Evolutionary conservation across 2,329 filamentous ascomycete genomes (phyloP).

Genomic region (Dactylella cylindrospora): DNA sequence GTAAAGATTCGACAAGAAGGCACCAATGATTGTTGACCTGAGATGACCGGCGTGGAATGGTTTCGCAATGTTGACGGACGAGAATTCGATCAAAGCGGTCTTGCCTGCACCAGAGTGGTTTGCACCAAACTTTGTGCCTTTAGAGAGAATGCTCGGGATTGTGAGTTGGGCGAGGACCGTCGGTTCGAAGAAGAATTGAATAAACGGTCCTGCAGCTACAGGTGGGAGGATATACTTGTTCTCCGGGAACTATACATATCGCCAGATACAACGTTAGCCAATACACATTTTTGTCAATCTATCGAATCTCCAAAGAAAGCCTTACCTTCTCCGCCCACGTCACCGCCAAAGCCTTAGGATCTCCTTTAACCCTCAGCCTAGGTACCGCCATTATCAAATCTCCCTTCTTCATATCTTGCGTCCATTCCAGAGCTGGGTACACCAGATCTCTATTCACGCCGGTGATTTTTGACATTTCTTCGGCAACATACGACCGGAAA

Average conservation of each 20-base stretch:
- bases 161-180: slow-evolving; percentile 65
- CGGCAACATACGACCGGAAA: slow-evolving; percentile 74
- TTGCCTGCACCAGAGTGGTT: slow-evolving; percentile 64
- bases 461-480: slow-evolving; percentile 67
- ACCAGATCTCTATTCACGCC: slow-evolving; percentile 71
- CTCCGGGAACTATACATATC: slow-evolving; percentile 65
- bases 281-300: slow-evolving; percentile 2
- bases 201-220: slow-evolving; percentile 65
- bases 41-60: slow-evolving; percentile 76
- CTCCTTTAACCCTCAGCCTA: slow-evolving; percentile 75
- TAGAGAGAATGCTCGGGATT: slow-evolving; percentile 68
- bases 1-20: slow-evolving; percentile 70
- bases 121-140: slow-evolving; percentile 64
- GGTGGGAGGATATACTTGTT: slow-evolving; percentile 73
- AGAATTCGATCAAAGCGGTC: slow-evolving; percentile 75
- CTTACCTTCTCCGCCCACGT: slow-evolving; percentile 65
- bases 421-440: slow-evolving; percentile 76
- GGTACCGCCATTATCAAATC: slow-evolving; percentile 77
- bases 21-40: slow-evolving; percentile 74
- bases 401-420: slow-evolving; percentile 75
- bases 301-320: neutral
- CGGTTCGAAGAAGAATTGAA: slow-evolving; percentile 80
- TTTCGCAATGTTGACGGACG: slow-evolving; percentile 83
- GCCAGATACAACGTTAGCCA: neutral
- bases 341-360: slow-evolving; percentile 63